Percentiles rank a stretch among this genome's conserved stretches.
Evolutionary conservation across 495 filamentous ascomycete species (phyloP).

Genomic region (Aspergillus bridgeri): DNA sequence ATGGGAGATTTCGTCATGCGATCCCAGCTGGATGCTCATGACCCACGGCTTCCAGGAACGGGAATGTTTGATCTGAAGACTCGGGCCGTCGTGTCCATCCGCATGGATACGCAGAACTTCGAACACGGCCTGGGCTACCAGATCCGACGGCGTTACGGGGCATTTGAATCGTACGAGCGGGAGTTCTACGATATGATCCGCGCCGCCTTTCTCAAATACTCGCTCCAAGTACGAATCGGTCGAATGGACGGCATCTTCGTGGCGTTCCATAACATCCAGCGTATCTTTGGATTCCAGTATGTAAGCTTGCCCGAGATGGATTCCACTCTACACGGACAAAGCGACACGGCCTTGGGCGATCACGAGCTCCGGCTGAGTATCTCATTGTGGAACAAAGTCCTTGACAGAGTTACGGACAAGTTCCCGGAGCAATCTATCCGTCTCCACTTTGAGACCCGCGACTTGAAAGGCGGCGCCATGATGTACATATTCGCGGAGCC

Average conservation of each 20-base stretch:
- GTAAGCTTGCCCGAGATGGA: slow-evolving; percentile 86
- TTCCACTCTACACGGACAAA: slow-evolving; percentile 69
- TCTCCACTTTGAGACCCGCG: slow-evolving; percentile 80
- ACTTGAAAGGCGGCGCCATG: slow-evolving; percentile 40
- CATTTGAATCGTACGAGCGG: slow-evolving; percentile 87
- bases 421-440: slow-evolving; percentile 74
- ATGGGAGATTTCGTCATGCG: slow-evolving; percentile 91
- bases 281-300: slow-evolving; percentile 98
- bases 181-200: slow-evolving; percentile 98
- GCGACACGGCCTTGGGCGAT: slow-evolving; percentile 65
- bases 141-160: slow-evolving; percentile 67
- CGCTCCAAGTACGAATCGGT: slow-evolving; percentile 90
- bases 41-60: slow-evolving; percentile 79
- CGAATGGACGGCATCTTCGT: slow-evolving; percentile 99
- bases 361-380: slow-evolving; percentile 83
- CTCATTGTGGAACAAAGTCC: slow-evolving; percentile 67
- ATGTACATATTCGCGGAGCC: slow-evolving; percentile 93
- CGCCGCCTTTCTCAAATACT: slow-evolving; percentile 93
- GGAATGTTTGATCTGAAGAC: slow-evolving; percentile 99
- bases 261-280: slow-evolving; percentile 92
- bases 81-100: slow-evolving; percentile 82
- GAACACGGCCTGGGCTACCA: slow-evolving; percentile 83
- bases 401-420: slow-evolving; percentile 67
- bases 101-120: slow-evolving; percentile 73
- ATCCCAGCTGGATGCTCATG: slow-evolving; percentile 91